A percentile compares a stretch with the other conserved stretches of the same genome.
Conservation (phyloP, 148 eudicot genomes). For the Pharnaceum exiguum region DNA sequence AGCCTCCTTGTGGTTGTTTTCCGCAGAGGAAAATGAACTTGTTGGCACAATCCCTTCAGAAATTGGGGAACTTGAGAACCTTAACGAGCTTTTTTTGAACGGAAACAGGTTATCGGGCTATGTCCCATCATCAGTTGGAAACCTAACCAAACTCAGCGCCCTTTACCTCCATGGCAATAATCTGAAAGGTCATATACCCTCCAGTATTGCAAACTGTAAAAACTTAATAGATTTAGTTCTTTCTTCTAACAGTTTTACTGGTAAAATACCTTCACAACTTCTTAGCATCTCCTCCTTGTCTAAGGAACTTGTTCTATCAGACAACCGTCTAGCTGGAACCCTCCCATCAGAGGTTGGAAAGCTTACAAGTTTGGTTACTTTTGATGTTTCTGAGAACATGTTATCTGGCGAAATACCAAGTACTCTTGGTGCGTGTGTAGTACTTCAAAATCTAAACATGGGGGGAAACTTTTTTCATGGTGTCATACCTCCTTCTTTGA, state of each 20-base stretch:
- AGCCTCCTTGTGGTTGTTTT: constrained; percentile 1
- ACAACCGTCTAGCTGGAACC: constrained; percentile 24
- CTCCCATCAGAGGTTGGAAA: constrained; percentile 22
- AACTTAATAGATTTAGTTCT: constrained; percentile 17
- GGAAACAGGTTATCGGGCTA: constrained; percentile 26
- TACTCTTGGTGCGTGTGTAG: constrained; percentile 19
- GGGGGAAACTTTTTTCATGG: constrained; percentile 26
- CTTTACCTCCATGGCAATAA: constrained; percentile 12
- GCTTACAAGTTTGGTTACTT: constrained; percentile 6
- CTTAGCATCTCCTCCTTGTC: constrained; percentile 1
- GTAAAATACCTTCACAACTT: constrained; percentile 28
- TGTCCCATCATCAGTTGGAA: constrained; percentile 33
- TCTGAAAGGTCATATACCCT: constrained; percentile 29
- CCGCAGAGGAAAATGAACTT: constrained; percentile 1
- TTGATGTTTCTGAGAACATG: constrained; percentile 19
- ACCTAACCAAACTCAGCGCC: constrained; percentile 12
- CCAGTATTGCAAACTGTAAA: constrained; percentile 28
- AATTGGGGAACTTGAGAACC: constrained; percentile 21
- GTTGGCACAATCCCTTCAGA: constrained; percentile 27
- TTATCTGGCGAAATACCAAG: constrained; percentile 29
- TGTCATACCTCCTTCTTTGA: constrained; percentile 15
- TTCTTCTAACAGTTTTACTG: constrained; percentile 16
- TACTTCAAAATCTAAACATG: constrained; percentile 10
- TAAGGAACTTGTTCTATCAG: neutral
- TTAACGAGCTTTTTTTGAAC: neutral